phyloP scores from a whole-genome alignment of 2,329 filamentous ascomycete species.

The Talaromyces funiculosus region DNA sequence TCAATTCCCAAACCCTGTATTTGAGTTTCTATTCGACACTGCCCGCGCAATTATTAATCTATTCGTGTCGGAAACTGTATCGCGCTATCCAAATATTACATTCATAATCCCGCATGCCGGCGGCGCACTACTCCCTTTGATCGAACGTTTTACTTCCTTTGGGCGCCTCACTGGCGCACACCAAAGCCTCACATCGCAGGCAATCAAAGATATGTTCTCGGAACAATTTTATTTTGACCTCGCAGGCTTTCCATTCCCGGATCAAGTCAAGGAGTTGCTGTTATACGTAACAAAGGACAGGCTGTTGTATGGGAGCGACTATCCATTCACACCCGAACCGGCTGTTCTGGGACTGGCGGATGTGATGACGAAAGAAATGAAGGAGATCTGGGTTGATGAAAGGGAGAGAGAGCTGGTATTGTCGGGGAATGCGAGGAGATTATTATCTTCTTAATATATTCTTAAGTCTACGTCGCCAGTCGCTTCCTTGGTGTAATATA shows the following conservation, averaged over 20 bases:
- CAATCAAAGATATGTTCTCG: conserved; percentile 13
- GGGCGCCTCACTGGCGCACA: conserved; percentile 11
- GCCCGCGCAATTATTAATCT: conserved; percentile 23
- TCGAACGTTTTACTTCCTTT: conserved; percentile 20
- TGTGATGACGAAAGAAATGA: conserved; percentile 37
- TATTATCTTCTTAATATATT: neutral
- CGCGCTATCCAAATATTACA: conserved; percentile 19
- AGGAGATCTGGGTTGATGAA: neutral
- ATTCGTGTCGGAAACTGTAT: conserved; percentile 19
- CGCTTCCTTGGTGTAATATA: too few species aligned
- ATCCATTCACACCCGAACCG: conserved; percentile 43
- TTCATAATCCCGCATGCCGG: conserved; percentile 24
- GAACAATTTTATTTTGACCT: conserved; percentile 50
- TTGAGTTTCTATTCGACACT: conserved; percentile 27
- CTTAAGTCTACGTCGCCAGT: too few species aligned
- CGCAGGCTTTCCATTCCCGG: conserved; percentile 47
- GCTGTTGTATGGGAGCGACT: conserved; percentile 51
- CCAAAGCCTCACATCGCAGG: conserved; percentile 9
- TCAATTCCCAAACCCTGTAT: conserved; percentile 19
- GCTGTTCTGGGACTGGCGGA: conserved; percentile 28
- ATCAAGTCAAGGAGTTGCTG: conserved; percentile 48
- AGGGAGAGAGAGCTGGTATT: neutral
- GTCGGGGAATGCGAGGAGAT: neutral
- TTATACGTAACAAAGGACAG: conserved; percentile 38
- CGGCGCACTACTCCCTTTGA: conserved; percentile 27